A percentile compares a stretch with the other conserved stretches of the same genome.
These are phyloP conservation scores for Xanthoparmelia taractica DNA, from an alignment of 495 filamentous ascomycete genomes.

Conservation along the genomic window DNA sequence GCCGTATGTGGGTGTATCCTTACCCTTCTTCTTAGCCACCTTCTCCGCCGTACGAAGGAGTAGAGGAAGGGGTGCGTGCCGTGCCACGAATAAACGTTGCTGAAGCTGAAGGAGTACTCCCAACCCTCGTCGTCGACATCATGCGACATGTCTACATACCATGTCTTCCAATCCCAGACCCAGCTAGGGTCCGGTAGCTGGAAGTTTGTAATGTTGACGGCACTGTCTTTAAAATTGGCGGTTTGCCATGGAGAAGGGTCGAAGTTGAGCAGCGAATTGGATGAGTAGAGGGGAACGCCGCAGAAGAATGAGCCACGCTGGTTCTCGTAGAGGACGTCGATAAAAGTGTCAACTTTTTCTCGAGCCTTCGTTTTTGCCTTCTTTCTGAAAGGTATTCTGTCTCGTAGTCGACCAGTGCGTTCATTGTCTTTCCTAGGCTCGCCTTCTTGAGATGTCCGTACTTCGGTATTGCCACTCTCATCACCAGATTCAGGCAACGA, in stretches of 20 bases:
- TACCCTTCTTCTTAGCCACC: constrained; percentile 81
- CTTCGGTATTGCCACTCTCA: constrained; percentile 27
- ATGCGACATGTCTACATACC: constrained; percentile 88
- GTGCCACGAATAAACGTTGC: constrained; percentile 75
- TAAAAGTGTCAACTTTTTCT: constrained; percentile 43
- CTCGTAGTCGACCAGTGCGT: constrained; percentile 18
- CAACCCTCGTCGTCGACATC: constrained; percentile 89
- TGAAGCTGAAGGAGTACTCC: constrained; percentile 88
- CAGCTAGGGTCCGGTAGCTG: constrained; percentile 93
- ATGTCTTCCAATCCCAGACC: constrained; percentile 92
- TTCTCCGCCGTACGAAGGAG: constrained; percentile 79
- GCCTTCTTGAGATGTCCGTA: constrained; percentile 6
- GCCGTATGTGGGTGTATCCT: constrained; percentile 45
- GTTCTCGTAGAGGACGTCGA: constrained; percentile 95
- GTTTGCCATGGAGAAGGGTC: constrained; percentile 87
- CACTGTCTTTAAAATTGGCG: constrained; percentile 56
- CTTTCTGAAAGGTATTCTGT: constrained; percentile 26
- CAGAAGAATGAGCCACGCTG: constrained; percentile 79
- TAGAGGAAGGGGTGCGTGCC: constrained; percentile 84
- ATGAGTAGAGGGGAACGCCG: constrained; percentile 81
- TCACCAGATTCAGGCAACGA: constrained; percentile 17
- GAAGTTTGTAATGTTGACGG: constrained; percentile 81
- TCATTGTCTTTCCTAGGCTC: constrained; percentile 20
- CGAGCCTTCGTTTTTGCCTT: constrained; percentile 17
- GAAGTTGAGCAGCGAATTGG: constrained; percentile 74